Evolutionary conservation across 2,329 filamentous ascomycete species (phyloP).

Genomic region (Tolypocladium ophioglossoides): DNA sequence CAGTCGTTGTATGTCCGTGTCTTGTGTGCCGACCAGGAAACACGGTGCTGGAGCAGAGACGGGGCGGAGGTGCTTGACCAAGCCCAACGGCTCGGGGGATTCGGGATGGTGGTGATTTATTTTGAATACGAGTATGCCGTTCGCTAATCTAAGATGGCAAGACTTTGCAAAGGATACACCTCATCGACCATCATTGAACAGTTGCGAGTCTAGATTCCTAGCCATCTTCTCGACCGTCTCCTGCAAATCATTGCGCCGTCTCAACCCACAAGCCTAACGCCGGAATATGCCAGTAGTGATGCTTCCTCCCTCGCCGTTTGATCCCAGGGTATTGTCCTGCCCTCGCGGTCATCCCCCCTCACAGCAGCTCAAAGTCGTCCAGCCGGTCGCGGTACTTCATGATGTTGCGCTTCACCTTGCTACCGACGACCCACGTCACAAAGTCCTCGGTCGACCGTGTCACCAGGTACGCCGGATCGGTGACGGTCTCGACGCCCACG

Average conservation of each 20-base stretch:
- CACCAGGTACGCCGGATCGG: constrained; percentile 81
- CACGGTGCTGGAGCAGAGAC: background rate
- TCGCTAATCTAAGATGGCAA: background rate
- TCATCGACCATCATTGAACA: background rate
- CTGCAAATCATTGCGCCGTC: background rate
- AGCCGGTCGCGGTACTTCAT: constrained; percentile 90
- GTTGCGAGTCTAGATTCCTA: background rate
- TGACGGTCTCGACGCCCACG: constrained; percentile 82
- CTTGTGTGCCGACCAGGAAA: background rate
- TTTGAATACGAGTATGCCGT: too few relatives aligned
- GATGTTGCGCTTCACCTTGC: constrained; percentile 95
- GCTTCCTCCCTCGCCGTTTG: background rate
- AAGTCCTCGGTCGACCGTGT: constrained; percentile 90
- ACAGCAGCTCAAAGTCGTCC: constrained; percentile 90
- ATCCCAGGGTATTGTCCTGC: background rate
- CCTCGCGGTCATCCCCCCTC: constrained; percentile 14
- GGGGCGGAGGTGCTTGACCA: background rate
- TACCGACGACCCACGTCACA: constrained; percentile 90
- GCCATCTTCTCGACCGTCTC: background rate
- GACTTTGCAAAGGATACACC: background rate
- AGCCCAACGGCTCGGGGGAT: background rate
- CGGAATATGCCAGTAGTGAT: background rate
- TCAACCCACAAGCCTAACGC: background rate
- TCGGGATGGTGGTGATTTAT: background rate
- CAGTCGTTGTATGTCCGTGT: background rate